Base-by-base conservation (phyloP, 768 basidiomycete species). In the Tylopilus vinaceipallidus region DNA sequence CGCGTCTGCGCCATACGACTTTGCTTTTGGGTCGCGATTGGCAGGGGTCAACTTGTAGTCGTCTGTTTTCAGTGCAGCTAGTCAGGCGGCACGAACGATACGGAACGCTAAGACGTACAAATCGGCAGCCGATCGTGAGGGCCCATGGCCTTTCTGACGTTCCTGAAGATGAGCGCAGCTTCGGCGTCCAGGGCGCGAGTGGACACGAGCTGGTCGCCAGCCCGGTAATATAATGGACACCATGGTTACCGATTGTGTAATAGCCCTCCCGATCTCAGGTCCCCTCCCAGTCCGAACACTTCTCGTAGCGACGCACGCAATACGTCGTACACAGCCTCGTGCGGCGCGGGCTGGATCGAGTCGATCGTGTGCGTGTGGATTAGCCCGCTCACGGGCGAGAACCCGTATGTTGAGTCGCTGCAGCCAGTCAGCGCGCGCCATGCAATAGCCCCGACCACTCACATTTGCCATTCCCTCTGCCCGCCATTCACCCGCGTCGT, bases 291-390 rank as follows among this genome's bases (percentile, higher is more conserved):
- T 0, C 66, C 66, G 23, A 68, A 68, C 14, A 58, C 34, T 6
- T 47, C 57, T 33, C 47, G 54, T 11, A 75, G 51, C 16, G 66
- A 66, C 10, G 61, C 56, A 16, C 77, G 71, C 2, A 89, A 70
- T 2, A 82, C 77, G 47, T 86, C 81, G 59, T 84, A 88, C 3
- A 83, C 84, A 0, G 83, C 77, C 42, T 81, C 74, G 59, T 88
- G 86, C 3, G 89, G 89, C 1, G 84, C 83, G 0, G 89, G 89
- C 38, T 83, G 78, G 40, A 91, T 90, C n/a, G 83, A 84, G 61
- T 91, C 79, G 42, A 92, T 72, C 40, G 72, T 72, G 60, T 92
- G 89, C 41, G 73, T 57, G 41, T 80, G 67, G 47, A 92, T 82
- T 34, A 83, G 75, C 6, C 86, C 89, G 1, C 79, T 78, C 20